Percentiles rank a stretch among this genome's conserved stretches.
phyloP scores from a whole-genome alignment of 805 yeast genomes.

The Priceomyces haplophilus region DNA sequence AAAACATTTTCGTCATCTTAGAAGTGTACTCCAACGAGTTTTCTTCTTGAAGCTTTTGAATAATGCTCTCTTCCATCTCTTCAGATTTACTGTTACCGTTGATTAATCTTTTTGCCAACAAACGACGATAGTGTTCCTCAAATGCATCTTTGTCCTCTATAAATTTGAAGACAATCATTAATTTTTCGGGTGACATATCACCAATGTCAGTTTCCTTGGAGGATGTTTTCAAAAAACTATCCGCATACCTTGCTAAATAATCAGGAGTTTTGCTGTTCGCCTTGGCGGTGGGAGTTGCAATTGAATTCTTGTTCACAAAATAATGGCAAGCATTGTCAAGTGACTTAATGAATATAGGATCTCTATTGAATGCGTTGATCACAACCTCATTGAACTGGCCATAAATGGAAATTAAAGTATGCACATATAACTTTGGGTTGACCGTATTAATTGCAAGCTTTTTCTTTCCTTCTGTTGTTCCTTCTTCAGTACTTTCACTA shows the following conservation, averaged over 20 bases:
- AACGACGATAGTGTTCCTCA: conserved; percentile 86
- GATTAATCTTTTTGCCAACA: conserved; percentile 84
- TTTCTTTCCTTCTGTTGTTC: conserved; percentile 15
- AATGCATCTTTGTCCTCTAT: conserved; percentile 93
- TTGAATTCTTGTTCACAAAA: conserved; percentile 76
- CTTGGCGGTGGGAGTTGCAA: conserved; percentile 66
- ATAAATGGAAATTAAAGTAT: conserved; percentile 70
- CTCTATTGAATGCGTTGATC: conserved; percentile 61
- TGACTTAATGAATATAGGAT: conserved; percentile 78
- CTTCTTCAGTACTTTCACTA: conserved; percentile 21
- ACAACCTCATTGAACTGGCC: conserved; percentile 65
- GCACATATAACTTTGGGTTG: conserved; percentile 78
- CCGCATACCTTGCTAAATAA: conserved; percentile 83
- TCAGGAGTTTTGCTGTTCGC: conserved; percentile 84
- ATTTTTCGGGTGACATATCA: conserved; percentile 80
- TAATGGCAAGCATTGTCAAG: conserved; percentile 84
- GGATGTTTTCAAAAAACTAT: conserved; percentile 74
- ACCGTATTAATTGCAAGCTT: conserved; percentile 29
- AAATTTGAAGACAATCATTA: conserved; percentile 83
- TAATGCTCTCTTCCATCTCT: conserved; percentile 78
- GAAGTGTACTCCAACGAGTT: conserved; percentile 91
- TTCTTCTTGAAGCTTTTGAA: conserved; percentile 81
- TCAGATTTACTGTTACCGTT: conserved; percentile 82
- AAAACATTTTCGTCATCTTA: conserved; percentile 93
- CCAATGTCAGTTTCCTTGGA: conserved; percentile 62